Base-by-base conservation (phyloP, 352 stramenopile species). In the Globisporangium perplexum region DNA sequence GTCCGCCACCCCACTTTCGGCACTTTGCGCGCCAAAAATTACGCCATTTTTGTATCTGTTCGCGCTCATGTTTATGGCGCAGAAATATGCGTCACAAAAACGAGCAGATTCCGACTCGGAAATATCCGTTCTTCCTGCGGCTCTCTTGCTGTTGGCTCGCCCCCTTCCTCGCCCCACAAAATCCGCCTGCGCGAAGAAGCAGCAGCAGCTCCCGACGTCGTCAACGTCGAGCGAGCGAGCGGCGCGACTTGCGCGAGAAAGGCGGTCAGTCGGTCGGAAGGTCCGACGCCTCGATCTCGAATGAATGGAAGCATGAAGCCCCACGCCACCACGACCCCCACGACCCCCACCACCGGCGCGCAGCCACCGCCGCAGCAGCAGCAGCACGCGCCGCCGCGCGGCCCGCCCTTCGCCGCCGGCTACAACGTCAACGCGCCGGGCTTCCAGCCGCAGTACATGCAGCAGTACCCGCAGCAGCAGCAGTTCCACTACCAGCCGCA, bases 291-390 rank as follows among this genome's bases (percentile, higher is more conserved):
- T n/a, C n/a, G n/a, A n/a, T n/a, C 26, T 39, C 14, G 53, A 47
- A 59, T 83, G 47, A 56, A 83, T 80, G 72, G 62, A 71, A 76
- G 36, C 60, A 56, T 67, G 74, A 85, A 82, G 65, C 57, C 69
- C 48, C 71, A 80, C 38, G 68, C 81, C 38, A 57, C 28, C 49
- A 55, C 20, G n/a, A 42, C 11, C 30, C 44, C 18, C 33, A 26
- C 47, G 0, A 33, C 28, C 28, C n/a, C 26, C 51, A 43, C 50
- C 49, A 77, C 50, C 63, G 59, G 50, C 55, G 61, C 58, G n/a
- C 15, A 36, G 23, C 28, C 53, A 11, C 30, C 41, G 30, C 53
- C 45, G 18, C 55, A 53, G 33, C 57, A 63, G 39, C 60, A 65
- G 20, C 53, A 33, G 33, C 47, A 36, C n/a, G n/a, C n/a, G n/a